These are phyloP conservation scores for Geranomyces variabilis DNA, from an alignment of 192 early-diverging fungal genomes.

Conservation along the genomic window DNA sequence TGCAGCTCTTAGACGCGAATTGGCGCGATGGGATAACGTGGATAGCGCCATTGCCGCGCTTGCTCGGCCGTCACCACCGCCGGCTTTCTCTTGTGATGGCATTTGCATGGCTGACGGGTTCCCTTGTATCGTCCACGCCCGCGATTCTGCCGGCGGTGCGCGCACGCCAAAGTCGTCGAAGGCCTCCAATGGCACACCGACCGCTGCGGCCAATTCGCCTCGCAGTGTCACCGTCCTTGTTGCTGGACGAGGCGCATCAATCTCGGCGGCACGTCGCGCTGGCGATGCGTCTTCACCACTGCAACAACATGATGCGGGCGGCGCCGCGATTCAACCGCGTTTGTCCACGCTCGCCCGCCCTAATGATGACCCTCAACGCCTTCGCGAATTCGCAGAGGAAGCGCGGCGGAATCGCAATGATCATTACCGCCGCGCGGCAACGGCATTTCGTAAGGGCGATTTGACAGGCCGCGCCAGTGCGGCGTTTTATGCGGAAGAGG, in stretches of 20 bases:
- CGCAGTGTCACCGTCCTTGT: background rate
- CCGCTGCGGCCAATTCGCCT: background rate
- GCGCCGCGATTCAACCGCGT: background rate
- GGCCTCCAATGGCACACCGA: background rate
- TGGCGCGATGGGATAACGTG: background rate
- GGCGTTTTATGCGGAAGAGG: conserved; percentile 23
- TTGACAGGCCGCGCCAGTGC: conserved; percentile 26
- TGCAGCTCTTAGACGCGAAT: background rate
- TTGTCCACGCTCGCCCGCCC: background rate
- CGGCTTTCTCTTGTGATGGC: background rate
- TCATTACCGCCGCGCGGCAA: conserved; percentile 18
- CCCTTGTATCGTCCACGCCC: conserved; percentile 11
- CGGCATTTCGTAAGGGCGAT: conserved; percentile 25
- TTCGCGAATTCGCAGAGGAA: conserved; percentile 17
- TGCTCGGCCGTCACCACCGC: too few relatives aligned
- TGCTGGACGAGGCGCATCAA: background rate
- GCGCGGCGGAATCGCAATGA: conserved; percentile 19
- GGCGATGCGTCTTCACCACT: background rate
- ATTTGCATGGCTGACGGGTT: background rate
- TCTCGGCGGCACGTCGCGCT: background rate
- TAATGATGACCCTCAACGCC: conserved; percentile 4
- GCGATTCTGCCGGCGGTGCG: background rate
- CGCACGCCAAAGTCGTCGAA: background rate
- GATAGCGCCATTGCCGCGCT: conserved; percentile 10
- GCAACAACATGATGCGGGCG: background rate